Conservation (phyloP, 139 green algal species). For the Asterochloris sp. region DNA sequence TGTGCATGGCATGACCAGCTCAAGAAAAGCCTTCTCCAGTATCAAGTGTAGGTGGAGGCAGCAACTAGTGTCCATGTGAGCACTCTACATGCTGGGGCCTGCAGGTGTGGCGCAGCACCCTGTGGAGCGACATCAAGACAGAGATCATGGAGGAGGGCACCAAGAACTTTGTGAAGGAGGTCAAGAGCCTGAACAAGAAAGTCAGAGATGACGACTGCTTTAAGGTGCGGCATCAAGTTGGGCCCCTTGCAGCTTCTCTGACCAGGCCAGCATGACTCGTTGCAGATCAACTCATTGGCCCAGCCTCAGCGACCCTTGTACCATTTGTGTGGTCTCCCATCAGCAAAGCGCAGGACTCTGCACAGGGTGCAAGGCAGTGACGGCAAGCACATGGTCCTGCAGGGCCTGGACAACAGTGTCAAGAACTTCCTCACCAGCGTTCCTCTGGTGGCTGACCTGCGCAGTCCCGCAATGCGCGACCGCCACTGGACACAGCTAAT, state of each 20-base stretch:
- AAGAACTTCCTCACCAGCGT: slow-evolving; percentile 81
- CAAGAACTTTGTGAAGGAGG: slow-evolving; percentile 85
- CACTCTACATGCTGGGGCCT: neutral
- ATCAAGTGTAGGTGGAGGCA: neutral
- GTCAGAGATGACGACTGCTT: slow-evolving; percentile 71
- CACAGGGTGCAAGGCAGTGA: neutral
- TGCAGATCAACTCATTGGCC: too few relatives aligned
- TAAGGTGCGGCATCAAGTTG: slow-evolving; percentile 27
- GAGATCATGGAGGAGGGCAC: slow-evolving; percentile 81
- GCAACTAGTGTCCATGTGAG: neutral
- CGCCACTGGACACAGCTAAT: slow-evolving; percentile 88
- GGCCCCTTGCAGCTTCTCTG: neutral
- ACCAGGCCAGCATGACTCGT: too few relatives aligned
- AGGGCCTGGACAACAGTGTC: slow-evolving; percentile 79
- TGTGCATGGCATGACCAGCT: too few relatives aligned
- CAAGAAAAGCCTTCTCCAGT: too few relatives aligned
- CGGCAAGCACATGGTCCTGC: neutral
- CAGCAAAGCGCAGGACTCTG: neutral
- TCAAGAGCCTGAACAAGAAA: slow-evolving; percentile 46
- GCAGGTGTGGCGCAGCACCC: slow-evolving; percentile 59
- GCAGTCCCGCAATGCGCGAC: slow-evolving; percentile 85
- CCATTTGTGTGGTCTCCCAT: too few relatives aligned
- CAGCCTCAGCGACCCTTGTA: too few relatives aligned
- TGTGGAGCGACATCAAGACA: slow-evolving; percentile 76
- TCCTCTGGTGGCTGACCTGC: slow-evolving; percentile 83